Base-by-base conservation (phyloP, 352 stramenopile genomes). In the Globisporangium spinosum region DNA sequence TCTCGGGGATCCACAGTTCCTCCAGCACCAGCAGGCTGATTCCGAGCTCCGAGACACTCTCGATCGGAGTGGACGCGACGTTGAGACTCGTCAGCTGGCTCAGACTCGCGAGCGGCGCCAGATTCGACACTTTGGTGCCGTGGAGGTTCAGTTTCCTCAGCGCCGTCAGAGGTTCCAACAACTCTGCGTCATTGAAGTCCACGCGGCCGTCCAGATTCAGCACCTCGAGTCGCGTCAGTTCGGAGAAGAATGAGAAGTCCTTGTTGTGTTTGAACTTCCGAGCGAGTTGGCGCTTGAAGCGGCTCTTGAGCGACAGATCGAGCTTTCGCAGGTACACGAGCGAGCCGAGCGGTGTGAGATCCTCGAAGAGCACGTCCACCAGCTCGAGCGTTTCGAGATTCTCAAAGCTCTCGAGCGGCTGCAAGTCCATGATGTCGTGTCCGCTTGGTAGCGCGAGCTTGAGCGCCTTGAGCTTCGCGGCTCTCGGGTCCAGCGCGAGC, bases 161-260 rank as follows among this genome's bases (percentile, higher is more conserved):
- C 63, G 76, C 77, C 17, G 35, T 57, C 65, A 89, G 69, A 10
- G 63, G 67, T 4, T 67, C 76, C 12, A 90, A 71, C 22, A 83
- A 47, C 0, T 67, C 35, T 6, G 74, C 70, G 49, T 89, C 78
- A n/a, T 82, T 82, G 47, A 90, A 88, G 58, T 90, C 82, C 27
- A 89, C 79, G 1, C 82, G 82, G 9, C 82, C 82, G 2, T 74
- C 76, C 12, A 90, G 59, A 35, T 71, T 84, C 2, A 90, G 72
- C 65, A 82, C 77, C 53, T 84, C 62, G 15, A 90, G 54, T 23
- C 78, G 65, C 29, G 62, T 74, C 0, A 89, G 65, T 22, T 73
- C 29, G 0, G 59, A 22, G 0, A 90, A 55, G 47, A 87, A 89
- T 13, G 78, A 64, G 55, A 90, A 89, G 27, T 74, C 77, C 47